Evolutionary conservation across 495 filamentous ascomycete species (phyloP).

Genomic region (Trichocladium antarcticum): DNA sequence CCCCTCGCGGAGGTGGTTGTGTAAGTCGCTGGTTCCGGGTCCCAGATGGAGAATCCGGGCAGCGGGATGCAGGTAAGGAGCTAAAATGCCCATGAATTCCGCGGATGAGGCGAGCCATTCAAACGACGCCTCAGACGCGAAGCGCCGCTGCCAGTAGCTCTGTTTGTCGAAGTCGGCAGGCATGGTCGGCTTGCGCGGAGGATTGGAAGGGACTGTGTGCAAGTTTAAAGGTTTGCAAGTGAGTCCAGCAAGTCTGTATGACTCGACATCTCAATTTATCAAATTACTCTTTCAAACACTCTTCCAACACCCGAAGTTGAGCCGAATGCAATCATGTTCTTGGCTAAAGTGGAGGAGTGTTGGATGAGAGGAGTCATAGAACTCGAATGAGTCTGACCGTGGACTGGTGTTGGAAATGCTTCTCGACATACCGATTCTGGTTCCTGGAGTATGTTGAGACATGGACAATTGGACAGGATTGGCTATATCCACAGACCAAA

Average conservation of each 20-base stretch:
- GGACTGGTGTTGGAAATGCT: too few relatives aligned
- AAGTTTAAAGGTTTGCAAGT: too few relatives aligned
- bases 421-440: too few relatives aligned
- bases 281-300: not conserved
- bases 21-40: conserved; percentile 35
- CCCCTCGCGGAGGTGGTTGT: conserved; percentile 23
- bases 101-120: conserved; percentile 33
- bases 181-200: conserved; percentile 1
- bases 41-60: conserved; percentile 30
- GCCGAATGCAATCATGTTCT: not conserved
- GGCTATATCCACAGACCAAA: too few relatives aligned
- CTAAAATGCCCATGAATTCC: conserved; percentile 25
- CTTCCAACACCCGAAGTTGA: not conserved
- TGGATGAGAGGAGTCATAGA: too few relatives aligned
- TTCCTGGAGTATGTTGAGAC: too few relatives aligned
- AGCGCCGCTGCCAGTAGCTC: conserved; percentile 33
- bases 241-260: too few relatives aligned
- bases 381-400: too few relatives aligned
- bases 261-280: too few relatives aligned
- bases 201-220: too few relatives aligned
- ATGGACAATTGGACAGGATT: too few relatives aligned
- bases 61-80: conserved; percentile 20
- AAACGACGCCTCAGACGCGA: conserved; percentile 27
- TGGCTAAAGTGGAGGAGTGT: too few relatives aligned
- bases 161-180: conserved; percentile 23